phyloP scores from a whole-genome alignment of 768 basidiomycete genomes.

The Boletellus emodensis region DNA sequence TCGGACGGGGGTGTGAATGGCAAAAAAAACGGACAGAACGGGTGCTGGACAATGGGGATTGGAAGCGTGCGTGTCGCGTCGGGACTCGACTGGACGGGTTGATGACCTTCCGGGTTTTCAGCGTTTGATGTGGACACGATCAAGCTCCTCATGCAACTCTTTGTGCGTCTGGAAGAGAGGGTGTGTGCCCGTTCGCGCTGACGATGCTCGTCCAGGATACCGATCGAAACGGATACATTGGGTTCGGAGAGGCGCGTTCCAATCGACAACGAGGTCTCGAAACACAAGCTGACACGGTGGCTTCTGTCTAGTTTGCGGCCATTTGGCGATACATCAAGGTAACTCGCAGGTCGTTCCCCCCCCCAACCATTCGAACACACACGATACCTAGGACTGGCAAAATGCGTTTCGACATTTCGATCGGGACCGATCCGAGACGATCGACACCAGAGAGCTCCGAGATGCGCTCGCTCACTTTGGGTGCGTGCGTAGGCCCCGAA shows the following conservation, averaged over 20 bases:
- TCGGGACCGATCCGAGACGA: constrained; percentile 75
- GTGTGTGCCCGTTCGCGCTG: not conserved
- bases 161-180: constrained; percentile 44
- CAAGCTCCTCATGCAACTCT: constrained; percentile 77
- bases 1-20: too few relatives aligned
- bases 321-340: constrained; percentile 82
- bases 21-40: constrained; percentile 30
- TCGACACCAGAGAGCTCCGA: constrained; percentile 64
- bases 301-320: constrained; percentile 50
- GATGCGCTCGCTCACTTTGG: constrained; percentile 75
- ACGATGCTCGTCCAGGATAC: constrained; percentile 43
- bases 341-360: not conserved
- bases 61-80: constrained; percentile 55
- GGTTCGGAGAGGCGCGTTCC: constrained; percentile 62
- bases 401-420: constrained; percentile 81
- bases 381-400: constrained; percentile 64
- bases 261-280: too few relatives aligned
- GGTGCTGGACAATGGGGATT: constrained; percentile 60
- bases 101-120: constrained; percentile 19
- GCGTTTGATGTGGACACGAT: constrained; percentile 86
- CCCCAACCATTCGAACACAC: too few relatives aligned
- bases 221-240: constrained; percentile 74
- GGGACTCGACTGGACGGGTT: too few relatives aligned
- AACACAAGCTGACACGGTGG: too few relatives aligned
- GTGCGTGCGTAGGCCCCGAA: constrained; percentile 20